Base-by-base conservation (phyloP, 2,329 filamentous ascomycete species). In the Didymella pinodella region DNA sequence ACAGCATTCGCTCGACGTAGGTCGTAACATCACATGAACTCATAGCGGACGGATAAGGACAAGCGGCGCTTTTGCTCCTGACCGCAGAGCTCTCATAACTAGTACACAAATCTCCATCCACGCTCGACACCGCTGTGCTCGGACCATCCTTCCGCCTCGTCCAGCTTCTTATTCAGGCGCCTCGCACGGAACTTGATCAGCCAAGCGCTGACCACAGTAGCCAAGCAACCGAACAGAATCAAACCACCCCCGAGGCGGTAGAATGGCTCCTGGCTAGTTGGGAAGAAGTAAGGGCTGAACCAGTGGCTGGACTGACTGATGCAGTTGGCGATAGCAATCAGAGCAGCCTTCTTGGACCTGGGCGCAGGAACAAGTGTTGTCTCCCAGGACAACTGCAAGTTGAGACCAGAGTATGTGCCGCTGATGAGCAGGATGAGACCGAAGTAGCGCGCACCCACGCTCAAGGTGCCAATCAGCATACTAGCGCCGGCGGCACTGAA, bases 251-350 rank as follows among this genome's bases (percentile, higher is more conserved):
- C 68, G 1, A 68, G 38, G 0, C 63, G 58, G 29, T 71, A 71
- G 41, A 53, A 66, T 1, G 68, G 67, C 48, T 68, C 65, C 54
- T 71, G 68, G n/a, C 51, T 63, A 7, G 56, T 67, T 1, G 63
- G 64, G 46, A 75, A 73, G 51, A 81, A 80, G 57, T 80, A 79
- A 0, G 78, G 78, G 0, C 72, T 78, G 49, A 79, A 80, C 78
- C 78, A 80, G 36, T 81, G 79, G 2, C 74, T 77, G 0, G 73
- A 67, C 4, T 76, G 75, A n/a, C 72, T 77, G 1, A 79, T 72
- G 32, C 74, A 78, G 48, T 81, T 80, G 5, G 79, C 78, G 44
- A 80, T 79, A 0, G 79, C 79, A 47, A 81, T 77, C 1, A 81
- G 72, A 0, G 78, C 79, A 0, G 79, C 79, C 34, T 76, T 73